phyloP scores from a whole-genome alignment of 495 filamentous ascomycete species.

The Collariella sp. region DNA sequence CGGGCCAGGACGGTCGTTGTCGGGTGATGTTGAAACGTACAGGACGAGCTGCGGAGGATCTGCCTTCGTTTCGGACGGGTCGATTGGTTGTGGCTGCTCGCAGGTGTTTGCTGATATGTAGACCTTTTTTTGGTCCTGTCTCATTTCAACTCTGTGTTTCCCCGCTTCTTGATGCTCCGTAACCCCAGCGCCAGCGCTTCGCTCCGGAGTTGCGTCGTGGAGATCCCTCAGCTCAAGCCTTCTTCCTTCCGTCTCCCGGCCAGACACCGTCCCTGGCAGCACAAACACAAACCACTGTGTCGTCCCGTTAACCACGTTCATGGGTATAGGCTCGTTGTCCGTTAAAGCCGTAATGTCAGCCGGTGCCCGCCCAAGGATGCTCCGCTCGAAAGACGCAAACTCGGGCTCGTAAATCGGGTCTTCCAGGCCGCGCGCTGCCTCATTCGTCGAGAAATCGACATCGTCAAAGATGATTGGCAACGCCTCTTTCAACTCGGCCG shows the following conservation, averaged over 20 bases:
- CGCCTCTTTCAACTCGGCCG: conserved; percentile 43
- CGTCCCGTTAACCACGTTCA: conserved; percentile 50
- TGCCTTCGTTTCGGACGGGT: conserved; percentile 24
- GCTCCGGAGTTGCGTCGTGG: not conserved
- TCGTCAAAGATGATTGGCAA: conserved; percentile 40
- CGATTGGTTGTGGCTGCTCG: conserved; percentile 52
- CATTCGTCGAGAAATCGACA: conserved; percentile 13
- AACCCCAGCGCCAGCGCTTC: conserved; percentile 5
- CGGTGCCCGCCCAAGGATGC: conserved; percentile 53
- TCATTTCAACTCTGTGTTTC: not conserved
- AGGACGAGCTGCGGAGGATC: conserved; percentile 64
- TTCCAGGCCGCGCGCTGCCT: conserved; percentile 17
- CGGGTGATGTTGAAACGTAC: conserved; percentile 60
- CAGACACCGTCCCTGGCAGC: conserved; percentile 6
- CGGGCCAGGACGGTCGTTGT: conserved; percentile 62
- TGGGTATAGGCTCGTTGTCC: conserved; percentile 53
- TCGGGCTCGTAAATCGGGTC: conserved; percentile 47
- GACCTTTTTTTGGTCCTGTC: conserved; percentile 41
- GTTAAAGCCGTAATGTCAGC: conserved; percentile 40
- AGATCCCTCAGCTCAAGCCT: conserved; percentile 18
- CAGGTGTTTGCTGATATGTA: conserved; percentile 81
- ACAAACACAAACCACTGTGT: conserved; percentile 35
- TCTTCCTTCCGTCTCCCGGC: conserved; percentile 3
- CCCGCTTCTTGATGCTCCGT: conserved; percentile 11
- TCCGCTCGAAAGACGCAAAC: conserved; percentile 49